Evolutionary conservation across 73 alveolate genomes (phyloP).

Genomic region (Breviolum minutum): DNA sequence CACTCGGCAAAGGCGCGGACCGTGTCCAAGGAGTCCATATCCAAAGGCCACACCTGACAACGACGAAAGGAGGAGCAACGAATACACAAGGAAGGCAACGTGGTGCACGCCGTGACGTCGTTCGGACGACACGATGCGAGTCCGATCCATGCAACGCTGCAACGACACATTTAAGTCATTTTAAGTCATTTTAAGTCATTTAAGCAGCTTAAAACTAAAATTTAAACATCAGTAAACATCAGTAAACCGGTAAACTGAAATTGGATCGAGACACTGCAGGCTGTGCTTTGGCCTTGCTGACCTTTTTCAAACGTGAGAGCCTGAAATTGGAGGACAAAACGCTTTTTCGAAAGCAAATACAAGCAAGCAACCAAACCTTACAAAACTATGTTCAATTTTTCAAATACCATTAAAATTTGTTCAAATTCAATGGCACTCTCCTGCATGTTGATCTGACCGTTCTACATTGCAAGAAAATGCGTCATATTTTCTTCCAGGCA

Average conservation of each 20-base stretch:
- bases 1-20: constrained; percentile 53
- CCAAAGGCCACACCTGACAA: constrained; percentile 45
- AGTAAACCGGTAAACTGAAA: no score
- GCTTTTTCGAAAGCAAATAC: neutral
- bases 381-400: no score
- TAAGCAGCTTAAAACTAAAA: no score
- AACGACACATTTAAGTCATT: no score
- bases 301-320: constrained; percentile 24
- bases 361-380: neutral
- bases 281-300: constrained; percentile 74
- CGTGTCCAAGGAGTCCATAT: constrained; percentile 28
- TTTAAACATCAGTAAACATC: no score
- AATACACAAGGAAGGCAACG: no score
- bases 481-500: neutral
- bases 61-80: neutral
- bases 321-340: neutral
- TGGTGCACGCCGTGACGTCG: neutral
- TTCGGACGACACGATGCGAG: neutral
- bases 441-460: neutral
- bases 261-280: neutral
- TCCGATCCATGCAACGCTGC: no score
- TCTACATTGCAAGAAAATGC: neutral
- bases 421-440: neutral
- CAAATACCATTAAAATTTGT: neutral
- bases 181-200: no score